Percentiles rank a stretch among this genome's conserved stretches.
These are phyloP conservation scores for Phytophthora kernoviae DNA, from an alignment of 352 stramenopile genomes.

Conservation along the genomic window DNA sequence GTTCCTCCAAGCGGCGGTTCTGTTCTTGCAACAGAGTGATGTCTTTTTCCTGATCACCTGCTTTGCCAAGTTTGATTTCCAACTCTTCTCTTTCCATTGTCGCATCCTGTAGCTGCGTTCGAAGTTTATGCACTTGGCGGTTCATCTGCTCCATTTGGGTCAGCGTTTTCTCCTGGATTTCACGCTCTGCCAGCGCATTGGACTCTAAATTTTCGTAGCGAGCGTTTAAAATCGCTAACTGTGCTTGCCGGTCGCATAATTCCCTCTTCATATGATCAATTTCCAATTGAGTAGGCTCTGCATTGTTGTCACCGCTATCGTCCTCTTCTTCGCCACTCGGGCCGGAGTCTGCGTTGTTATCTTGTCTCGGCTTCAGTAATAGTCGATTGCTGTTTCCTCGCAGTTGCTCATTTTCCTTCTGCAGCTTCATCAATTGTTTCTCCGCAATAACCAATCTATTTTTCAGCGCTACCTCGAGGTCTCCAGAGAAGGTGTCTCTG, in stretches of 20 bases:
- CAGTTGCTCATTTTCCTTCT: slow-evolving; percentile 74
- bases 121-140: slow-evolving; percentile 88
- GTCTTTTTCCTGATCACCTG: slow-evolving; percentile 83
- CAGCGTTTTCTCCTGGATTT: slow-evolving; percentile 91
- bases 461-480: slow-evolving; percentile 79
- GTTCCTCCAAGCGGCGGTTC: slow-evolving; percentile 89
- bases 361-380: slow-evolving; percentile 11
- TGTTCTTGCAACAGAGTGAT: slow-evolving; percentile 72
- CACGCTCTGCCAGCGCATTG: slow-evolving; percentile 77
- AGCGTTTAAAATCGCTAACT: slow-evolving; percentile 85
- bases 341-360: slow-evolving; percentile 46
- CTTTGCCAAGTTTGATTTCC: slow-evolving; percentile 63
- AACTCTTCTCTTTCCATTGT: slow-evolving; percentile 81
- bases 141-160: slow-evolving; percentile 92
- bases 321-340: slow-evolving; percentile 38
- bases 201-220: slow-evolving; percentile 90
- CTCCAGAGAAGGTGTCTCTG: slow-evolving; percentile 51
- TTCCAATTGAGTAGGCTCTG: slow-evolving; percentile 32
- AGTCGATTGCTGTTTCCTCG: slow-evolving; percentile 16
- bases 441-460: slow-evolving; percentile 68
- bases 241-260: slow-evolving; percentile 79
- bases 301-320: slow-evolving; percentile 1
- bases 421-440: slow-evolving; percentile 70
- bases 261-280: slow-evolving; percentile 73
- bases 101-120: slow-evolving; percentile 80